Base-by-base conservation (phyloP, 2,329 filamentous ascomycete species). In the Exophiala bonariae region DNA sequence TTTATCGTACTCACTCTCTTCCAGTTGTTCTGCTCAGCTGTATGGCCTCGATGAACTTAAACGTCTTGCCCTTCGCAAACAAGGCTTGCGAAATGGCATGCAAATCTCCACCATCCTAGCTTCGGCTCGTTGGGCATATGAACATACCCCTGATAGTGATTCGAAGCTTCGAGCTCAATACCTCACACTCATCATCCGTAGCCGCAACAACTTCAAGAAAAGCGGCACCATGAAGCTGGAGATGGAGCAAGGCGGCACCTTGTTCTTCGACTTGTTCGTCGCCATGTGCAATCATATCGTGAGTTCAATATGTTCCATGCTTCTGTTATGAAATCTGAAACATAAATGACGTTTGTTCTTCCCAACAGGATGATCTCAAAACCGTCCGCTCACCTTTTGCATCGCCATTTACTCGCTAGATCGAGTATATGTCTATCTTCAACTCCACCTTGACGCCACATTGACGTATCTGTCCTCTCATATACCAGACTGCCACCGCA, bases 221-320 rank as follows among this genome's bases (percentile, higher is more conserved):
- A 95, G 89, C 68, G 89, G 90, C 44, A 96, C 90, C 3, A 95
- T 96, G 90, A 91, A 96, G 71, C 81, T 88, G 58, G 90, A 96
- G 73, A 96, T 96, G 90, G 87, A 87, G 66, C 81, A 82, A 52
- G 91, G 91, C 20, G 89, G 89, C 44, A 87, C 87, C 62, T 76
- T 95, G 49, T 96, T 95, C 74, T 96, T 96, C 65, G 91, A 96
- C 64, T 76, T 96, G 35, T 96, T 96, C 66, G 91, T 96, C 41
- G 89, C 91, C 14, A 82, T 96, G 70, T 90, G 87, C 70, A 95
- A 96, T 66, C 89, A 95, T 64, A 87, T 95, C 63, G 88, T 77
- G 82, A 66, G 86, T 69, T 48, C 36, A 31, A 13, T 32, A n/a
- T 41, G 11, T 39, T 14, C 38, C 41, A 34, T 10, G 17, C 17